These are phyloP conservation scores for Nitzschia sp. DNA, from an alignment of 108 stramenopile genomes.

Conservation along the genomic window DNA sequence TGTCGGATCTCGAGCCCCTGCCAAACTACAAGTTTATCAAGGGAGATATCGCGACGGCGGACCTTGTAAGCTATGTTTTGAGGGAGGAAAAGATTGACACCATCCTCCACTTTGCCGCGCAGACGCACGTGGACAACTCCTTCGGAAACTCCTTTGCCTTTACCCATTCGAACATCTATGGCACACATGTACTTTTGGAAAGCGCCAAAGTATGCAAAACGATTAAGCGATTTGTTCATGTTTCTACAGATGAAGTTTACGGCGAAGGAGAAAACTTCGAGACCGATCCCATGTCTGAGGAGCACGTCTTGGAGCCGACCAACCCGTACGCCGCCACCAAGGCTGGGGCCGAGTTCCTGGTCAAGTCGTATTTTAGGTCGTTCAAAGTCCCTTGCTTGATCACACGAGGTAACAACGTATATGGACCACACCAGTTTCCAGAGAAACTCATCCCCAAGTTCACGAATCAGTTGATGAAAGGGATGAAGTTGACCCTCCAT, in stretches of 20 bases:
- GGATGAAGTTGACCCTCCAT: slow-evolving; percentile 91
- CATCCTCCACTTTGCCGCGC: slow-evolving; percentile 99
- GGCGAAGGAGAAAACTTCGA: slow-evolving; percentile 95
- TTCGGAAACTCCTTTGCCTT: slow-evolving; percentile 99
- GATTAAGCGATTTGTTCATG: slow-evolving; percentile 95
- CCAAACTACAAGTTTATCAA: slow-evolving; percentile 98
- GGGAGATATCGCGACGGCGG: slow-evolving; percentile 94
- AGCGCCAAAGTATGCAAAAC: slow-evolving; percentile 85
- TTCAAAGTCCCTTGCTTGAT: slow-evolving; percentile 95
- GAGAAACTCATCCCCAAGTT: slow-evolving; percentile 99
- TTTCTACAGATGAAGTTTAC: slow-evolving; percentile 98
- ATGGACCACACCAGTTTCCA: slow-evolving; percentile 98
- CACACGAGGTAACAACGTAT: slow-evolving; percentile 99
- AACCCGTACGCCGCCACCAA: slow-evolving; percentile 99
- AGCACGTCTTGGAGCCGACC: slow-evolving; percentile 96
- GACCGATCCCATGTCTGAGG: slow-evolving; percentile 95
- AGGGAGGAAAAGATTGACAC: slow-evolving; percentile 95
- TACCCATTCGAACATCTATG: slow-evolving; percentile 97
- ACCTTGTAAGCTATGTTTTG: slow-evolving; percentile 94
- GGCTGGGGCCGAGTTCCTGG: slow-evolving; percentile 98
- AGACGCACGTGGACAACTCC: slow-evolving; percentile 98
- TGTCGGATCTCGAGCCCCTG: slow-evolving; percentile 77
- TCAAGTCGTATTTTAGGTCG: slow-evolving; percentile 91
- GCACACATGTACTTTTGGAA: slow-evolving; percentile 98
- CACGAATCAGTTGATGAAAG: slow-evolving; percentile 94